Conservation (phyloP, 108 stramenopile genomes). For the Skeletonema grethae region DNA sequence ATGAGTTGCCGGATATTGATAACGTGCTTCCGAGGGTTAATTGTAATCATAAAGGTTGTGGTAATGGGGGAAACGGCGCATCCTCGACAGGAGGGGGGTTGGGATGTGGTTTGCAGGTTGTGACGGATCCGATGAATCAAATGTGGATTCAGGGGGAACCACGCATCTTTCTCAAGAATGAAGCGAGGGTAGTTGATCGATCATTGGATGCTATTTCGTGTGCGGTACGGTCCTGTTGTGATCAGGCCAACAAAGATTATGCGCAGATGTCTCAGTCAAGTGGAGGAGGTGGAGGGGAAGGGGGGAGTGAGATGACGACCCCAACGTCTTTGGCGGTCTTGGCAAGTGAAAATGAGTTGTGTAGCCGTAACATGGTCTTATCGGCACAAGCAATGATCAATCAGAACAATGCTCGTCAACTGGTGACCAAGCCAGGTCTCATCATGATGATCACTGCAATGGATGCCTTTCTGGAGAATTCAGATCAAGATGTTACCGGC, state of each 20-base stretch:
- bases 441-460: constrained; percentile 74
- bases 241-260: constrained; percentile 79
- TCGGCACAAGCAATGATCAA: constrained; percentile 77
- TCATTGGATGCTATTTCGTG: constrained; percentile 85
- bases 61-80: constrained; percentile 24
- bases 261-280: constrained; percentile 67
- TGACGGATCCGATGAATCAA: constrained; percentile 73
- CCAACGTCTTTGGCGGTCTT: constrained; percentile 65
- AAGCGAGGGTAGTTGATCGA: constrained; percentile 69
- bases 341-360: constrained; percentile 82
- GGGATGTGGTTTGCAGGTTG: constrained; percentile 47
- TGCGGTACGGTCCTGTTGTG: constrained; percentile 84
- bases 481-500: constrained; percentile 54
- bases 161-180: constrained; percentile 85
- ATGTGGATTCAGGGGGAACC: constrained; percentile 91
- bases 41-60: background rate
- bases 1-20: constrained; percentile 75
- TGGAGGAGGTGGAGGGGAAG: constrained; percentile 3
- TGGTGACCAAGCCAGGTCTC: constrained; percentile 73
- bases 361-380: constrained; percentile 85
- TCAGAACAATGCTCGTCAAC: constrained; percentile 45
- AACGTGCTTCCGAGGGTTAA: constrained; percentile 51
- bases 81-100: constrained; percentile 9
- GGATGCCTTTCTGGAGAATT: constrained; percentile 86
- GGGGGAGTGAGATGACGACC: constrained; percentile 24